These are phyloP conservation scores for Amphirosellinia nigrospora DNA, from an alignment of 495 filamentous ascomycete genomes.

Conservation along the genomic window DNA sequence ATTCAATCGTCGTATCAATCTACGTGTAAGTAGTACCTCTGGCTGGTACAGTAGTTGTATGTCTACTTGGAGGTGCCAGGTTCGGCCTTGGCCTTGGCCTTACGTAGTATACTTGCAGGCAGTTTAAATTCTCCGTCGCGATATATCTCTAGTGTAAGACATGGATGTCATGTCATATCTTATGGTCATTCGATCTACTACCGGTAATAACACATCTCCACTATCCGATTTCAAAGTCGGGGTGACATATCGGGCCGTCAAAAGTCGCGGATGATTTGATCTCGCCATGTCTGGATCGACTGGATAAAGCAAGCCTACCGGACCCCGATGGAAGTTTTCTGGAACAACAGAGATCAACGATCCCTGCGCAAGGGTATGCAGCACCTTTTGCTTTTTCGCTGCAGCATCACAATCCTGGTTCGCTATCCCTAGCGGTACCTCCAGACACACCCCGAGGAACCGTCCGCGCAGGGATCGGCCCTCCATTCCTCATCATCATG, in stretches of 20 bases:
- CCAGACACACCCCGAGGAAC: conserved; percentile 16
- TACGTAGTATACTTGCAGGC: neutral
- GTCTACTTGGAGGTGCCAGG: too few relatives aligned
- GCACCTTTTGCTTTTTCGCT: conserved; percentile 11
- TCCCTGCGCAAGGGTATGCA: conserved; percentile 16
- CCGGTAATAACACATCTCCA: neutral
- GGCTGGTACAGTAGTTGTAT: too few relatives aligned
- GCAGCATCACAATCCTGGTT: conserved; percentile 11
- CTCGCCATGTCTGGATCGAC: neutral
- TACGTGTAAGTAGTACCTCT: neutral
- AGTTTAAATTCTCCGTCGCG: neutral
- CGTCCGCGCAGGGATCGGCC: conserved; percentile 17
- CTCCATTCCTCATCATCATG: conserved; percentile 6
- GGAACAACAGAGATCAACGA: conserved; percentile 19
- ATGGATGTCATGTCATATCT: too few relatives aligned
- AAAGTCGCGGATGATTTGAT: neutral
- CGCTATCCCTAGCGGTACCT: neutral
- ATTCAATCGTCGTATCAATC: neutral
- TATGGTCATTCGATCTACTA: neutral
- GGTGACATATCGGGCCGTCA: conserved; percentile 1
- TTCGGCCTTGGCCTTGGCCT: too few relatives aligned
- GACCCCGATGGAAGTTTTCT: conserved; percentile 25
- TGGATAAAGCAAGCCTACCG: neutral
- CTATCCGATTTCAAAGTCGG: neutral
- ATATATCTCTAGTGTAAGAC: neutral